These are phyloP conservation scores for Ceratobasidium sp. DNA, from an alignment of 1,284 basidiomycete genomes.

Conservation along the genomic window DNA sequence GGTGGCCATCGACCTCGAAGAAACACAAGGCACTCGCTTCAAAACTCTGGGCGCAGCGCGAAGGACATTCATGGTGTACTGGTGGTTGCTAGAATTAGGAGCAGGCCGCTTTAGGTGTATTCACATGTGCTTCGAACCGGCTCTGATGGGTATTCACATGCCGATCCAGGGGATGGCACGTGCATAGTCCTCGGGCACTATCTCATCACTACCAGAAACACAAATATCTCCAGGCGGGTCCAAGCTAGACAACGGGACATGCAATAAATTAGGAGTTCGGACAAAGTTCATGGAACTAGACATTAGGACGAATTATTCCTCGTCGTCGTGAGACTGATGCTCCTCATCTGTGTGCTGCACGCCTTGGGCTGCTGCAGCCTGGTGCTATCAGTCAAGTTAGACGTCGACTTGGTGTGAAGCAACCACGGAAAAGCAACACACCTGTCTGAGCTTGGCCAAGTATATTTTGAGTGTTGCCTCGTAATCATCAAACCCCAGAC, in stretches of 20 bases:
- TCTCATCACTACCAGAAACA: slow-evolving; percentile 2
- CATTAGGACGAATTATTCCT: not conserved
- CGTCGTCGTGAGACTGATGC: slow-evolving; percentile 6
- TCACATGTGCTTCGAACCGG: not conserved
- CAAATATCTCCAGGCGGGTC: not conserved
- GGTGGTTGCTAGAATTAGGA: not conserved
- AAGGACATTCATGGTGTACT: slow-evolving; percentile 6
- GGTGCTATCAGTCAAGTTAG: slow-evolving; percentile 5
- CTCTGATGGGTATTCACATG: slow-evolving; percentile 13
- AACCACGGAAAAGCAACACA: slow-evolving; percentile 50
- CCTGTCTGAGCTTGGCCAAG: slow-evolving; percentile 86
- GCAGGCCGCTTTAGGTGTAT: slow-evolving; percentile 7
- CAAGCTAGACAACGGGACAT: not conserved
- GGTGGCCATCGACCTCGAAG: not conserved
- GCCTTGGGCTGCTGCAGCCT: slow-evolving; percentile 21
- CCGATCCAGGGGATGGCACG: not conserved
- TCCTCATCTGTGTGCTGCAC: slow-evolving; percentile 9
- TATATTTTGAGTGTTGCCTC: slow-evolving; percentile 89
- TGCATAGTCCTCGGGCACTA: not conserved
- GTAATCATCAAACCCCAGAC: slow-evolving; percentile 95
- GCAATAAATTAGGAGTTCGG: slow-evolving; percentile 11
- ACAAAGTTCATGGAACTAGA: not conserved
- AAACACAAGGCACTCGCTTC: not conserved
- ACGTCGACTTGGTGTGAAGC: not conserved
- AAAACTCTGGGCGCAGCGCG: not conserved